These are phyloP conservation scores for Pseudozyma thailandica DNA, from an alignment of 1,284 basidiomycete species.

Conservation along the genomic window DNA sequence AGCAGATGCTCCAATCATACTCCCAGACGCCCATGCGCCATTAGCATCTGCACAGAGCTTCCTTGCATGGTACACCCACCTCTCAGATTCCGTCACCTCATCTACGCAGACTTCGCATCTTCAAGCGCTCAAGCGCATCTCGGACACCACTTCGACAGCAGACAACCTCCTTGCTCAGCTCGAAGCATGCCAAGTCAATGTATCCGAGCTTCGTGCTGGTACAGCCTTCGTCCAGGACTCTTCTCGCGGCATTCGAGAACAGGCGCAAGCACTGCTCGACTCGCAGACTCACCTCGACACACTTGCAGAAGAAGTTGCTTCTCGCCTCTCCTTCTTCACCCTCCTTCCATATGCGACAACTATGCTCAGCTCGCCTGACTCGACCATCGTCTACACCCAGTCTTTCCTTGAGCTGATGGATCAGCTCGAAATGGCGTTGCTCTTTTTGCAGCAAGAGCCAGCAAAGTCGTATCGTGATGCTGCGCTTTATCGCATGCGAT, in stretches of 20 bases:
- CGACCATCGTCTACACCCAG: constrained; percentile 45
- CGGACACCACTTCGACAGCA: constrained; percentile 39
- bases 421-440: constrained; percentile 57
- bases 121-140: constrained; percentile 35
- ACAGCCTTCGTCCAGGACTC: constrained; percentile 58
- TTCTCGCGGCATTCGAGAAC: constrained; percentile 56
- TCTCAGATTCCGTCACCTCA: constrained; percentile 45
- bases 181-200: constrained; percentile 52
- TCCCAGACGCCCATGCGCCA: constrained; percentile 33
- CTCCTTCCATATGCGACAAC: constrained; percentile 56
- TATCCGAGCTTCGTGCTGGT: constrained; percentile 58
- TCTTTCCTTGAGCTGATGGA: constrained; percentile 59
- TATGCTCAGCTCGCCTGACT: constrained; percentile 55
- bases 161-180: constrained; percentile 49
- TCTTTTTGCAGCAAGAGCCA: constrained; percentile 52
- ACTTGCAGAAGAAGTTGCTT: constrained; percentile 44
- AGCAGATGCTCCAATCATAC: constrained; percentile 5
- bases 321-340: constrained; percentile 62
- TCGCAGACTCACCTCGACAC: constrained; percentile 52
- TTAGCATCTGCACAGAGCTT: constrained; percentile 50
- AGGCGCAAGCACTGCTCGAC: constrained; percentile 53
- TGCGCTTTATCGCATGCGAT: constrained; percentile 60
- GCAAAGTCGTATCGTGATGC: constrained; percentile 55
- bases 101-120: constrained; percentile 51
- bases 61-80: constrained; percentile 51